Evolutionary conservation across 2,329 filamentous ascomycete genomes (phyloP).

Genomic region (Neofusicoccum cordaticola): DNA sequence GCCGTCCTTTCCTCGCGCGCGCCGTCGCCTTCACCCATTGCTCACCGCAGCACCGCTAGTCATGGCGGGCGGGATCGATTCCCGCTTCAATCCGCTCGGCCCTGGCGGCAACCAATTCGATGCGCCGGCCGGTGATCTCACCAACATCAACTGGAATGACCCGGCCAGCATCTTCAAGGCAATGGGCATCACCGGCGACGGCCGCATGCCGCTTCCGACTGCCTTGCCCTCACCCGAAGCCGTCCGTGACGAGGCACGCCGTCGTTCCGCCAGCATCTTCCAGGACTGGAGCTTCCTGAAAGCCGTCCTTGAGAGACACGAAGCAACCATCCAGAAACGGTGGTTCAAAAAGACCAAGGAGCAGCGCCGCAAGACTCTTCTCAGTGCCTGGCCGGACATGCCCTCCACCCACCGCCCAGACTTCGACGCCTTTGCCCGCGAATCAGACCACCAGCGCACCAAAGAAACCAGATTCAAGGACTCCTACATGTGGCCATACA

Average conservation of each 20-base stretch:
- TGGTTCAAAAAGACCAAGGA: constrained; percentile 54
- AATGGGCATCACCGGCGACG: neutral
- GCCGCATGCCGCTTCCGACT: constrained; percentile 12
- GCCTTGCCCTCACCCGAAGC: constrained; percentile 21
- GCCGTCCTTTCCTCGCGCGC: no score
- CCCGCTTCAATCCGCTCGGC: neutral
- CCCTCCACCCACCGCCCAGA: constrained; percentile 52
- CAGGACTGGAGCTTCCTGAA: constrained; percentile 35
- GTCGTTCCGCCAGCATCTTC: constrained; percentile 33
- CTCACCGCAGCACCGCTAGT: neutral
- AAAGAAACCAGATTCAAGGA: constrained; percentile 20
- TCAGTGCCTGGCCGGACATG: constrained; percentile 53
- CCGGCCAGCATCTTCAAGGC: neutral
- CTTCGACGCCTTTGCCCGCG: constrained; percentile 35
- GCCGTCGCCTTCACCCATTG: no score
- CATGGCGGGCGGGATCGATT: neutral
- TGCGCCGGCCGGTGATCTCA: neutral
- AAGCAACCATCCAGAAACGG: constrained; percentile 51
- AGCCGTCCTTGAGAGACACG: constrained; percentile 50
- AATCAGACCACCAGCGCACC: constrained; percentile 17
- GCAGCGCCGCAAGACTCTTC: constrained; percentile 48
- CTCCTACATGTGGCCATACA: constrained; percentile 51
- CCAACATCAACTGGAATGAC: neutral
- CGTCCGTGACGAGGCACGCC: constrained; percentile 23
- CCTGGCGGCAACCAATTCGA: neutral